Evolutionary conservation across 2,329 filamentous ascomycete genomes (phyloP), one percentile per base, ranked within the genome.

Genomic region (Diaporthe sp.): DNA sequence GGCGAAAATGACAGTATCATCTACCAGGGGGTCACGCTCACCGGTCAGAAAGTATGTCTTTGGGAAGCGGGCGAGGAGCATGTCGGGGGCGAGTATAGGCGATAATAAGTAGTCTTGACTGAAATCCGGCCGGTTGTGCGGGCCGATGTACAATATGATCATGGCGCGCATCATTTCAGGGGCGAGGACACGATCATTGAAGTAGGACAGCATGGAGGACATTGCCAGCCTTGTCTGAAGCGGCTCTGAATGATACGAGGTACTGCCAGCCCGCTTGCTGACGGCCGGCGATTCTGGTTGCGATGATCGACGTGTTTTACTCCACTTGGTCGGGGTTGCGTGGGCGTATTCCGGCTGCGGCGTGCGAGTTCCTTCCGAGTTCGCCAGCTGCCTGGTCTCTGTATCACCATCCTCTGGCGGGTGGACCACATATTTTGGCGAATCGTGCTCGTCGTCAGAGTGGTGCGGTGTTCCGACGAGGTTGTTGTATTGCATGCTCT

Each of bases 81-180:
- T 87, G 77, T 98, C 96, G 0, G 97, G 97, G 0, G 97, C 96
- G 0, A 98, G 89, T 1, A 98, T 92, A 0, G 97, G 97, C 0
- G 94, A 97, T 3, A 99, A 90, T 0, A 98, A 89, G 81, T 95
- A 98, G 82, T 99, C 96, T 9, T 94, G 94, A 37, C 91, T 91
- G 82, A 99, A 98, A 81, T 98, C 95, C 0, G 97, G 97, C 0
- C 96, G 93, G 82, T 97, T 94, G 81, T 98, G 94, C 0, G 96
- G 95, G 0, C 97, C 97, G 72, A 99, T 94, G 82, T 99, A 99
- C 5, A 99, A 88, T 77, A 99, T 97, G 77, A 99, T 98, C 96
- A 99, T 98, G 76, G 96, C 95, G 42, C 97, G 94, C 93, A 98
- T 98, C 95, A 98, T 98, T 83, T 99, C 97, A 0, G 97, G 96